Evolutionary conservation across 2,329 filamentous ascomycete species (phyloP), one percentile per base, ranked within the genome.

Genomic region (Phialophora verrucosa): DNA sequence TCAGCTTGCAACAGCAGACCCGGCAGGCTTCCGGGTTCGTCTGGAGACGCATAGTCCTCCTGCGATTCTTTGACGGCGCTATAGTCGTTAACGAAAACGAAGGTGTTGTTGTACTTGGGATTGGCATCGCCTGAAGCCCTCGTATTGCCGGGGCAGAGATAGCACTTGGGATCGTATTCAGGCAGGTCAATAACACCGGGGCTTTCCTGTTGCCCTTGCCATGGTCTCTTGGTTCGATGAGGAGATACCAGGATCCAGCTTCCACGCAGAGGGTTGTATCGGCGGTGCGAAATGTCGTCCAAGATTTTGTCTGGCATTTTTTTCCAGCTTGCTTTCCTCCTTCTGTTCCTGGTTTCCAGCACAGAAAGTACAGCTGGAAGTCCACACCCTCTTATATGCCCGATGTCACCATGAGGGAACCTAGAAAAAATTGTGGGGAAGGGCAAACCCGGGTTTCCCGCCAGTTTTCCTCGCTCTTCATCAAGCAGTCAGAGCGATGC

Each of bases 21-120:
- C 59, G 91, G 88, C 38, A 93, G 82, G 73, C 90, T 92, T 68
- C 61, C 70, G 17, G 62, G 44, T 14, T 59, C 66, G 25, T 70
- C 66, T 8, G 67, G 65, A 4, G 66, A 62, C 14, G 81, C 79
- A 78, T 98, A 99, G 56, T 91, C 88, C 32, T 90, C 88, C 78
- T 99, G 95, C 69, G 91, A 85, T 79, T 97, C 93, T 80, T 97
- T 97, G 59, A 99, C 94, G 1, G 95, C 95, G 74, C 92, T 96
- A 80, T 95, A 99, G 78, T 99, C 95, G 75, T 99, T 99, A 72
- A 98, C 91, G 75, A 99, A 99, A 47, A 94, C 90, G 76, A 96
- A 98, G 0, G 93, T 96, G 74, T 87, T 87, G 60, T 91, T 85
- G 76, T 98, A 99, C 62, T 91, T 83, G 1, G 95, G 94, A 74